phyloP scores from a whole-genome alignment of 345 rosid species.

The Populus tremula region DNA sequence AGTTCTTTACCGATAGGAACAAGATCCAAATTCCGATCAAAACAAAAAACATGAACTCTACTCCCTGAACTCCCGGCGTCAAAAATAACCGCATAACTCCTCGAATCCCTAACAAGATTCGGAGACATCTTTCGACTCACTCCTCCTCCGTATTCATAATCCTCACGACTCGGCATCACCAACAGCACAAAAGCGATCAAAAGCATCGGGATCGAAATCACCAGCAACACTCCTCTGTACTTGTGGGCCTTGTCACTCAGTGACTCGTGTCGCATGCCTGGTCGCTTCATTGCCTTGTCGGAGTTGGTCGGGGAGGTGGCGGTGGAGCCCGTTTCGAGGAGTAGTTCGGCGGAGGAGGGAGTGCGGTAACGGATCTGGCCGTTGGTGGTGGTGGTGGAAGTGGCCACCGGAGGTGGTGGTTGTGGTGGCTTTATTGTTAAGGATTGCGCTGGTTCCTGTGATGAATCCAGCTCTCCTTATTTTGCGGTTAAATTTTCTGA shows the following conservation, averaged over 20 bases:
- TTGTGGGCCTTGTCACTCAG: conserved; percentile 76
- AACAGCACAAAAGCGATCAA: conserved; percentile 57
- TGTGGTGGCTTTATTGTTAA: conserved; percentile 55
- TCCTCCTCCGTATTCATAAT: conserved; percentile 37
- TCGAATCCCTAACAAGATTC: conserved; percentile 25
- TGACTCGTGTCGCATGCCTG: conserved; percentile 46
- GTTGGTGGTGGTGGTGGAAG: conserved; percentile 43
- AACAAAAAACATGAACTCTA: conserved; percentile 90
- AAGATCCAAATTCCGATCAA: conserved; percentile 86
- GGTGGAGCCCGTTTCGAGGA: conserved; percentile 8
- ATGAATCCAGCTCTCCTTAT: conserved; percentile 72
- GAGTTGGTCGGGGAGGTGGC: conserved; percentile 48
- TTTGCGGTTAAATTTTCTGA: conserved; percentile 23
- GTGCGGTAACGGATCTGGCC: conserved; percentile 95
- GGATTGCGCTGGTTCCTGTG: conserved; percentile 64
- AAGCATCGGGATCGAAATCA: conserved; percentile 63
- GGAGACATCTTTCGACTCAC: conserved; percentile 50
- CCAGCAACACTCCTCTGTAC: conserved; percentile 55
- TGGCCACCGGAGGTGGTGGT: conserved; percentile 15
- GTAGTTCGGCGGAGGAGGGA: conserved; percentile 33
- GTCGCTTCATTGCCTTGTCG: conserved; percentile 51
- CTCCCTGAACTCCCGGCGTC: conserved; percentile 98
- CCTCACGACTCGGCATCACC: conserved; percentile 53
- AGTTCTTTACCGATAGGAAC: conserved; percentile 79
- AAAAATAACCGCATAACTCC: conserved; percentile 72